Percentiles rank a stretch among this genome's conserved stretches.
Conservation (phyloP, 805 yeast genomes). For the Clavispora santaluciae region DNA sequence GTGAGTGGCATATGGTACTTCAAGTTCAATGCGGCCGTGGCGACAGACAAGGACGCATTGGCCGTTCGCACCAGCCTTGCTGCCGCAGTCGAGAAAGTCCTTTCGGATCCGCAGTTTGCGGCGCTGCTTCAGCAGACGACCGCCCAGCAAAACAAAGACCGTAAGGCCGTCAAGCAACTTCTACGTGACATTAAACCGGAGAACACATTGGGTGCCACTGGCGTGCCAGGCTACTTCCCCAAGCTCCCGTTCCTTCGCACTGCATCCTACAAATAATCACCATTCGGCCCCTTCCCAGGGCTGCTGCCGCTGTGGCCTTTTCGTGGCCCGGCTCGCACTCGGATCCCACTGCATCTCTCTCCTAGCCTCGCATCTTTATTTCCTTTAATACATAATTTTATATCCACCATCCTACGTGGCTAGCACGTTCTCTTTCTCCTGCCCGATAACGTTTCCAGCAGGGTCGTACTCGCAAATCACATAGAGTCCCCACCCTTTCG, state of each 20-base stretch:
- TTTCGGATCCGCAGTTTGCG: conserved; percentile 2
- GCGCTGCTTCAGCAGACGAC: background rate
- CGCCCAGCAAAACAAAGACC: conserved; percentile 6
- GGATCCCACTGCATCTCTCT: no score
- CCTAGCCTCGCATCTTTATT: background rate
- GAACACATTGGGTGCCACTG: conserved; percentile 9
- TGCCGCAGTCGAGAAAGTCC: conserved; percentile 9
- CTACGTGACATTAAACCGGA: conserved; percentile 7
- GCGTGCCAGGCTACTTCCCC: conserved; percentile 13
- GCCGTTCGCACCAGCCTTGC: conserved; percentile 2
- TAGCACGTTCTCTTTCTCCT: conserved; percentile 23
- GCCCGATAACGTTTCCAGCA: conserved; percentile 32
- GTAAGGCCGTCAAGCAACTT: background rate
- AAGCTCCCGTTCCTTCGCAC: conserved; percentile 9
- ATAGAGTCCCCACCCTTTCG: conserved; percentile 29
- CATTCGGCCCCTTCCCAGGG: no score
- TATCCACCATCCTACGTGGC: no score
- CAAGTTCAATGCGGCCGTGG: conserved; percentile 7
- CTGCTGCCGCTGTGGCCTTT: no score
- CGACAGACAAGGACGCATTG: conserved; percentile 2
- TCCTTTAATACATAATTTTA: background rate
- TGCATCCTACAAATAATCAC: no score
- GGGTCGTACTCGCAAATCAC: conserved; percentile 32
- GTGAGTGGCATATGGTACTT: conserved; percentile 15
- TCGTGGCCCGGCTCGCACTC: no score